Evolutionary conservation across 108 stramenopile species (phyloP).

Genomic region (Skeletonema menzelii): DNA sequence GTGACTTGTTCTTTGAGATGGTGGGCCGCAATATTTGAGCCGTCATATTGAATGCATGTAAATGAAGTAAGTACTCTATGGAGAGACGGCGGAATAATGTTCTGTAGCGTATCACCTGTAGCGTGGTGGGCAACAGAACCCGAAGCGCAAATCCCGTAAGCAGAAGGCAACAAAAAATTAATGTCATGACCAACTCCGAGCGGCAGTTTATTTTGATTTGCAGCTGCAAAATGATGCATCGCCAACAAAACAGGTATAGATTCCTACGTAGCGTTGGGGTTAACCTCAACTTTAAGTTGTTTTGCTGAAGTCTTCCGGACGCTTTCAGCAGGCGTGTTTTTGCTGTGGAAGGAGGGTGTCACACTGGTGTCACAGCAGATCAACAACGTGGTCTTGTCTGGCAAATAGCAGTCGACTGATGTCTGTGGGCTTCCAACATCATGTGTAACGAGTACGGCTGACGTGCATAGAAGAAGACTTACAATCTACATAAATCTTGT

Average conservation of each 20-base stretch:
- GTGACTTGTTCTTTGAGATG: not conserved
- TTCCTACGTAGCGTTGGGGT: not conserved
- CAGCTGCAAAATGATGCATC: not conserved
- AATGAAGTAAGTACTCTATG: not conserved
- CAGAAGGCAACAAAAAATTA: not conserved
- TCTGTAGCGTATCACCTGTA: too few species aligned
- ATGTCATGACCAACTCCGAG: too few species aligned
- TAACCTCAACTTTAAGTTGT: not conserved
- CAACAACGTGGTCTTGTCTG: too few species aligned
- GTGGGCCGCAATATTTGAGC: not conserved
- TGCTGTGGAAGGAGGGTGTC: too few species aligned
- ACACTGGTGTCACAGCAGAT: too few species aligned
- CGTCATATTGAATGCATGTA: not conserved
- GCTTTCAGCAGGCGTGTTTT: not conserved
- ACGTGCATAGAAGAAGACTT: too few species aligned
- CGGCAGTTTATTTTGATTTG: not conserved
- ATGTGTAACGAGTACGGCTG: too few species aligned
- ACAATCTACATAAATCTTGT: too few species aligned
- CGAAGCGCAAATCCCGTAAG: too few species aligned
- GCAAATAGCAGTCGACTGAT: too few species aligned
- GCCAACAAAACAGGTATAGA: not conserved
- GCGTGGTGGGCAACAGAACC: not conserved
- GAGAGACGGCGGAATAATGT: not conserved
- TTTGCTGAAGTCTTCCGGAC: not conserved
- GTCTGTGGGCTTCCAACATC: too few species aligned